phyloP scores from a whole-genome alignment of 805 yeast species.

The Candida ipomoeae region DNA sequence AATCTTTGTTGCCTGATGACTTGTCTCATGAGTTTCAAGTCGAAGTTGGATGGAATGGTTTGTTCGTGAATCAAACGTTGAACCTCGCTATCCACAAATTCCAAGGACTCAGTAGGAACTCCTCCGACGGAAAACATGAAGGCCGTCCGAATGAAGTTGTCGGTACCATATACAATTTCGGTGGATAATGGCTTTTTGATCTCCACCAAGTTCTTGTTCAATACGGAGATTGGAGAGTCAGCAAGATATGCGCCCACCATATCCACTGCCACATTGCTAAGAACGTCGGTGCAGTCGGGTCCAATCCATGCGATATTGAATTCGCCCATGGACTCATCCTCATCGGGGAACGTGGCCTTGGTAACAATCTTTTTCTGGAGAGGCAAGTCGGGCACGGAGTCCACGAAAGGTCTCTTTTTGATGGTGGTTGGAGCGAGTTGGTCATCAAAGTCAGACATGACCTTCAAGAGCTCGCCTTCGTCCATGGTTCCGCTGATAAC shows the following conservation, averaged over 20 bases:
- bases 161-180: constrained; percentile 63
- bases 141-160: constrained; percentile 64
- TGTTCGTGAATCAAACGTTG: constrained; percentile 52
- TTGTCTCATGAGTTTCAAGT: constrained; percentile 61
- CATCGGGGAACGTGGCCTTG: constrained; percentile 77
- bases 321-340: constrained; percentile 82
- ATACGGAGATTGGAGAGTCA: constrained; percentile 70
- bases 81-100: constrained; percentile 49
- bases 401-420: constrained; percentile 72
- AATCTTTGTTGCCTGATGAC: constrained; percentile 61
- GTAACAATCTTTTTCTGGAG: constrained; percentile 38
- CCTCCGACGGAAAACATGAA: constrained; percentile 58
- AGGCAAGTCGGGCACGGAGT: constrained; percentile 48
- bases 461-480: constrained; percentile 60
- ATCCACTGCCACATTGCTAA: constrained; percentile 64
- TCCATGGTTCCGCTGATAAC: constrained; percentile 85
- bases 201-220: constrained; percentile 71
- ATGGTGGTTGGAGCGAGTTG: constrained; percentile 44
- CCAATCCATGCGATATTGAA: constrained; percentile 77
- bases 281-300: constrained; percentile 51
- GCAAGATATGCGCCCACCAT: constrained; percentile 71
- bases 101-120: constrained; percentile 66
- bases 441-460: constrained; percentile 60
- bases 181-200: constrained; percentile 79
- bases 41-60: constrained; percentile 47